Percentiles rank a stretch among this genome's conserved stretches.
phyloP scores from a whole-genome alignment of 305 asterid genomes.

The Ruellia speciosa region DNA sequence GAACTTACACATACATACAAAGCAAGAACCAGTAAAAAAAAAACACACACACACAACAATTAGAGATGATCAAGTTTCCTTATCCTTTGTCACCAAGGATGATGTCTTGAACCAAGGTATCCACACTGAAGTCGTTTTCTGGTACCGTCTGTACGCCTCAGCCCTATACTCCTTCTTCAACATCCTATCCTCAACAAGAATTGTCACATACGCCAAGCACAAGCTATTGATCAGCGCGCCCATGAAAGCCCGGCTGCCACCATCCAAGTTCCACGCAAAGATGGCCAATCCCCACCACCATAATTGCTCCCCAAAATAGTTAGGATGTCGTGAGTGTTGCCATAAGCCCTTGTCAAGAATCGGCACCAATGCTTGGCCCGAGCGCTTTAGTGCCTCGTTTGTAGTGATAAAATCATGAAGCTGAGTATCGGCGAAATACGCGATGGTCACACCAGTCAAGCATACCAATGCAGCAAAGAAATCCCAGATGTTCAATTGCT shows the following conservation, averaged over 20 bases:
- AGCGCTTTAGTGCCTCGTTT: constrained; percentile 39
- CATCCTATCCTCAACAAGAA: constrained; percentile 79
- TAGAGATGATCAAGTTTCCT: constrained; percentile 36
- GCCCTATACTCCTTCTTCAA: constrained; percentile 60
- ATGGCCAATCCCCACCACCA: constrained; percentile 95
- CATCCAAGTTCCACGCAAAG: constrained; percentile 67
- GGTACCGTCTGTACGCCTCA: constrained; percentile 56
- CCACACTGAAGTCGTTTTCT: constrained; percentile 67
- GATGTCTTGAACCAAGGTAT: constrained; percentile 68
- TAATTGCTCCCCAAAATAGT: constrained; percentile 88
- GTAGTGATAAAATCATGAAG: constrained; percentile 52
- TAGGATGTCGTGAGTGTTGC: constrained; percentile 78
- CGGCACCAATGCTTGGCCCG: constrained; percentile 41
- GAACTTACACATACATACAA: no score
- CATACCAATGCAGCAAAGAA: constrained; percentile 44
- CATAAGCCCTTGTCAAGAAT: constrained; percentile 74
- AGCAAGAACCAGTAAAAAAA: not conserved
- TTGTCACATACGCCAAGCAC: constrained; percentile 76
- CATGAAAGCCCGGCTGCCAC: constrained; percentile 37
- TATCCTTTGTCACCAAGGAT: constrained; percentile 33
- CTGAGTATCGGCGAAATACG: constrained; percentile 72
- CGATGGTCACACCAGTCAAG: constrained; percentile 48
- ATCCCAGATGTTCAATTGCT: constrained; percentile 49
- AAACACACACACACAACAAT: not conserved
- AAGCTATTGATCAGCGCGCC: constrained; percentile 70